These are phyloP conservation scores for Penstemon davidsonii DNA, from an alignment of 257 asterid species.

Conservation along the genomic window DNA sequence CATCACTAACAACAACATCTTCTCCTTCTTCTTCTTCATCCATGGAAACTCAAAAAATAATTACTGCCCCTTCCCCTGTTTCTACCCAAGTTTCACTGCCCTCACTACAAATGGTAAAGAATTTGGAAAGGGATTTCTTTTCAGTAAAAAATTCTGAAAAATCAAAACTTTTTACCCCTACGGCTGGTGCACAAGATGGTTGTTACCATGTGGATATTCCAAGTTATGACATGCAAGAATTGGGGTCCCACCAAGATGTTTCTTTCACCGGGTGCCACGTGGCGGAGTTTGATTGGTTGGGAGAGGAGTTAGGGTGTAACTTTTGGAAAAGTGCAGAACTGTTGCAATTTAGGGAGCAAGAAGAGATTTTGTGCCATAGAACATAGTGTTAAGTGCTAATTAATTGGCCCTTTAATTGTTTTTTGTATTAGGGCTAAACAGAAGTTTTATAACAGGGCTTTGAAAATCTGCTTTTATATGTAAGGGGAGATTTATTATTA, in stretches of 20 bases:
- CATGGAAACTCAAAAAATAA: conserved; percentile 34
- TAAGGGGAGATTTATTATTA: no score
- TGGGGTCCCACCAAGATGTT: conserved; percentile 34
- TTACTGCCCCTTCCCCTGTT: conserved; percentile 23
- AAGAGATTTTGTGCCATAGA: conserved; percentile 28
- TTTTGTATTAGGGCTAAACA: no score
- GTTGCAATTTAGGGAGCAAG: conserved; percentile 53
- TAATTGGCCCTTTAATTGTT: no score
- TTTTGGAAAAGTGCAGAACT: conserved; percentile 64
- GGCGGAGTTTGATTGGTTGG: conserved; percentile 50
- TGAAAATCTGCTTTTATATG: no score
- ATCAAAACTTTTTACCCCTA: conserved; percentile 3
- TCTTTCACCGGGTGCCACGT: conserved; percentile 41
- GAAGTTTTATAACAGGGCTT: no score
- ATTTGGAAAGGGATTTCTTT: conserved; percentile 11
- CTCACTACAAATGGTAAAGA: conserved; percentile 23
- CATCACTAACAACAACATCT: conserved; percentile 9
- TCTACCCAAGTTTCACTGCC: conserved; percentile 24
- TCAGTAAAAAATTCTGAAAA: conserved; percentile 11
- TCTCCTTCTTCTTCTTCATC: conserved; percentile 37
- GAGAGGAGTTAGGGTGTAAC: conserved; percentile 39
- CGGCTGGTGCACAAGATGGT: conserved; percentile 18
- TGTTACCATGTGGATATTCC: conserved; percentile 44
- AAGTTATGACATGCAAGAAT: conserved; percentile 34
- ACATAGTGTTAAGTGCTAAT: neutral